Conservation (phyloP, 805 yeast species). For the Candida michaelii region DNA sequence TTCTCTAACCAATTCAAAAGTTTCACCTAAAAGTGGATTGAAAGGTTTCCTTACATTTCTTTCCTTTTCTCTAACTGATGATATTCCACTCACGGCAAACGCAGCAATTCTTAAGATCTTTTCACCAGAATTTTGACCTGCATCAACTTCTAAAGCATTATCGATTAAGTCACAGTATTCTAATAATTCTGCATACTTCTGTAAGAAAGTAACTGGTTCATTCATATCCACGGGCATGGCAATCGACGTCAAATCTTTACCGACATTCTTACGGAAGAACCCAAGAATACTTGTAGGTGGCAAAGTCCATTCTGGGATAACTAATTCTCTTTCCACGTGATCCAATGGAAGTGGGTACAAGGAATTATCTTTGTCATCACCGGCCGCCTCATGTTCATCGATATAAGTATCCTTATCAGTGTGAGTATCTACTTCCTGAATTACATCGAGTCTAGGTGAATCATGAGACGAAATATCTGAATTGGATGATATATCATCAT, state of each 20-base stretch:
- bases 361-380: constrained; percentile 30
- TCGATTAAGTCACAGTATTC: constrained; percentile 74
- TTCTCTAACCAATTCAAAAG: constrained; percentile 85
- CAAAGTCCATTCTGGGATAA: constrained; percentile 55
- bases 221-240: constrained; percentile 94
- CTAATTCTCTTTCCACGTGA: constrained; percentile 53
- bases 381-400: constrained; percentile 12
- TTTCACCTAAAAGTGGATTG: constrained; percentile 92
- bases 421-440: constrained; percentile 7
- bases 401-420: constrained; percentile 3
- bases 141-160: constrained; percentile 50
- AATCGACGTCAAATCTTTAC: constrained; percentile 80
- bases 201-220: constrained; percentile 85
- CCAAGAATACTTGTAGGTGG: constrained; percentile 82
- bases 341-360: constrained; percentile 68
- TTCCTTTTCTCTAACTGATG: constrained; percentile 70
- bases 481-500: constrained; percentile 19
- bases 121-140: constrained; percentile 52
- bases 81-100: constrained; percentile 75
- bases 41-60: constrained; percentile 87
- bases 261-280: constrained; percentile 84
- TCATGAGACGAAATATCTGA: constrained; percentile 1
- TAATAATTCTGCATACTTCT: constrained; percentile 72
- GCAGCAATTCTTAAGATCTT: constrained; percentile 68
- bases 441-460: constrained; percentile 1